Evolutionary conservation across 495 filamentous ascomycete genomes (phyloP).

Genomic region (Schizothecium vesticola): DNA sequence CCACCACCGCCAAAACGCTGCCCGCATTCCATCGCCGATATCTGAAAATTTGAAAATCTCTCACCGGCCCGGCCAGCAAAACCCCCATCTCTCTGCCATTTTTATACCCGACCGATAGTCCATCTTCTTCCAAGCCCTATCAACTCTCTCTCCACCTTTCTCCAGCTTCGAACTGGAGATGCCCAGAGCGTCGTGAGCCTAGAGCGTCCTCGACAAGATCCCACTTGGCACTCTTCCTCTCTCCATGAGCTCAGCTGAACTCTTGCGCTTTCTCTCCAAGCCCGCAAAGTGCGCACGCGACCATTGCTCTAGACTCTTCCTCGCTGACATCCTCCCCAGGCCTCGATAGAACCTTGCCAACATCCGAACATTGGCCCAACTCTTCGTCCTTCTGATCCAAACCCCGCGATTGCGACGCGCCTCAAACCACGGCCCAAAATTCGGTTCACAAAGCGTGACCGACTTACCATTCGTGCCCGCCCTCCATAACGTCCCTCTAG

Average conservation of each 20-base stretch:
- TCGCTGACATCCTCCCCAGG: constrained; percentile 43
- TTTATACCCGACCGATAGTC: not conserved
- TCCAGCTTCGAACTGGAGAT: not conserved
- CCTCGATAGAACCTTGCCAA: constrained; percentile 76
- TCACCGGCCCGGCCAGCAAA: constrained; percentile 8
- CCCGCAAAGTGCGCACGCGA: constrained; percentile 74
- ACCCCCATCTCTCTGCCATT: not conserved
- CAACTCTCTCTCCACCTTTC: not conserved
- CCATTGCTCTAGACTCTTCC: not conserved
- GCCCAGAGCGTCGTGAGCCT: not conserved
- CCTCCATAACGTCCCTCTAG: constrained; percentile 75
- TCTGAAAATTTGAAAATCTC: constrained; percentile 23
- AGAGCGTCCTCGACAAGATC: not conserved
- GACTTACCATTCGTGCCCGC: constrained; percentile 73
- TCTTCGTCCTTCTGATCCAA: constrained; percentile 58
- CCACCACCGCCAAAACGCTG: constrained; percentile 3
- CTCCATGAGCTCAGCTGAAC: constrained; percentile 84
- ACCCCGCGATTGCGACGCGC: constrained; percentile 59
- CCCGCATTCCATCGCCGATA: constrained; percentile 13
- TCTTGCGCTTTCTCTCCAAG: constrained; percentile 91
- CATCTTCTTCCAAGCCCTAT: not conserved
- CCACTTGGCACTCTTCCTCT: not conserved
- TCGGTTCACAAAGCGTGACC: constrained; percentile 76
- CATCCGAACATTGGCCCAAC: not conserved
- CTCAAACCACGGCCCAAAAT: constrained; percentile 64